Evolutionary conservation across 1,284 basidiomycete species (phyloP), one percentile per base, ranked within the genome.

Genomic region (Puccinia triticina): DNA sequence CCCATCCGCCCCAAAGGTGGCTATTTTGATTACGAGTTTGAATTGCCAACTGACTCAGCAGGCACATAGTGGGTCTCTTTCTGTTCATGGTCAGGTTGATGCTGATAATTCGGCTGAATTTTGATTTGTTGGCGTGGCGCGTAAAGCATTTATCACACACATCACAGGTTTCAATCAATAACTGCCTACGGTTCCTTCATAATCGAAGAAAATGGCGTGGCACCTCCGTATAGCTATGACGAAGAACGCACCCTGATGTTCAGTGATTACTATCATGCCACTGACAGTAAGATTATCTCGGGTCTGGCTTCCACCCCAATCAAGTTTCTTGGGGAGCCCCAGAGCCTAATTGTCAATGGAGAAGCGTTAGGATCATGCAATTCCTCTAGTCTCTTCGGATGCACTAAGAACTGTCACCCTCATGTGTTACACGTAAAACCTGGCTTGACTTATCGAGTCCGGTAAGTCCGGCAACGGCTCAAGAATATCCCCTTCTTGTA

Each of bases 21-120:
- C 23, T 67, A 34, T 26, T 82, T 82, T 57, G 80, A 82, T 76
- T 82, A 82, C 69, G 80, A 82, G 73, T 82, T 82, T 34, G 26
- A 76, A n/a, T 37, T 82, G 16, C 71, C 73, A 8, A 7, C 8
- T 57, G 72, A 73, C 11, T 74, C 69, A 37, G 80, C 71, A 18
- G 80, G 80, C 10, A 82, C 80, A 23, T 82, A 82, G 80, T 82
- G 61, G 50, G 80, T 82, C 32, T 61, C 71, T 81, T 34, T 11
- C 53, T 26, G 55, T 26, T 8, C 50, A n/a, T 61, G n/a, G 21
- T 32, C 23, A 66, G 2, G 34, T 23, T 66, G 16, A 66, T 34
- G 12, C 59, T 32, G 10, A 11, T 12, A n/a, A 18, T 50, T 50
- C 7, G 18, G n/a, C 50, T 72, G 32, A 72, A 46, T 18, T 46